Evolutionary conservation across 2,329 filamentous ascomycete species (phyloP).

Genomic region (Neurospora sp.): DNA sequence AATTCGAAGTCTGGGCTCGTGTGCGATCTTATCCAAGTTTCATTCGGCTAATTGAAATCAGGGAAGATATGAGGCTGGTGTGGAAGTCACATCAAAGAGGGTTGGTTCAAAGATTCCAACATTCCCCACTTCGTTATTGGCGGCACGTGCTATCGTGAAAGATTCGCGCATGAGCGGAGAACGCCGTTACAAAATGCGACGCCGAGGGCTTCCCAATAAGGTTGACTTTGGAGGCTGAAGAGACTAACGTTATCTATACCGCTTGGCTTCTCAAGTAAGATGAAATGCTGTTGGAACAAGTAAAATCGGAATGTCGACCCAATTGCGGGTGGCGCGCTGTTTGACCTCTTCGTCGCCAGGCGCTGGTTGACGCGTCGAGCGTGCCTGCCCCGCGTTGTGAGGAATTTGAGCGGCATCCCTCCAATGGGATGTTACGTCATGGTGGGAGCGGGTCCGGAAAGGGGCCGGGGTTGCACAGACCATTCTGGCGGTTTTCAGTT

Average conservation of each 20-base stretch:
- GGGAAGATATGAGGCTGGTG: neutral
- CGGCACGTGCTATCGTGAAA: neutral
- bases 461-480: neutral
- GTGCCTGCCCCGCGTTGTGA: neutral
- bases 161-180: neutral
- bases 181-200: neutral
- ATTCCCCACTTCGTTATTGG: neutral
- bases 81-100: neutral
- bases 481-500: neutral
- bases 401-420: neutral
- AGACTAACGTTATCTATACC: neutral
- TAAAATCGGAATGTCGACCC: neutral
- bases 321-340: neutral
- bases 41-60: neutral
- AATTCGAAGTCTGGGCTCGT: neutral
- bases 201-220: neutral
- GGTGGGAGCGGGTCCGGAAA: neutral
- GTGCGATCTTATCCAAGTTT: neutral
- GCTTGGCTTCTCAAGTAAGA: neutral
- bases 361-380: neutral
- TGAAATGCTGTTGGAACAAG: neutral
- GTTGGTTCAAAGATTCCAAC: neutral
- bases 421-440: neutral
- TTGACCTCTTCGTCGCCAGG: neutral
- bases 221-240: neutral